Conservation (phyloP, 331 rosid genomes). For the Arachis monticola region DNA sequence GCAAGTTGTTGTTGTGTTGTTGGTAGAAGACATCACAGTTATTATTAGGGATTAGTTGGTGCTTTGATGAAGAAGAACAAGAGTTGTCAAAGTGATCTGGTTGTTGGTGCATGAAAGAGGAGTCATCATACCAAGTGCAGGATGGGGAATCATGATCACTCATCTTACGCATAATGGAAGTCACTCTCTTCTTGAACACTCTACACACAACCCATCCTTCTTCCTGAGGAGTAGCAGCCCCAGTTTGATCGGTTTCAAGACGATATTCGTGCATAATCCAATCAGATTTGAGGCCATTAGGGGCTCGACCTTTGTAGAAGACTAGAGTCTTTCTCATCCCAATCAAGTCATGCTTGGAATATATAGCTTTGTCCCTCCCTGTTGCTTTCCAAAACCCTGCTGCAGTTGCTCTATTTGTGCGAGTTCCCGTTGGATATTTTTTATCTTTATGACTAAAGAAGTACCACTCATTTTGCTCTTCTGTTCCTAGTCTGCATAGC, state of each 20-base stretch:
- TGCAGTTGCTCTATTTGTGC: constrained; percentile 91
- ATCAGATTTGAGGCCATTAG: constrained; percentile 93
- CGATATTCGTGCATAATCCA: constrained; percentile 99
- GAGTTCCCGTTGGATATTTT: constrained; percentile 92
- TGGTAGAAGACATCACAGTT: constrained; percentile 46
- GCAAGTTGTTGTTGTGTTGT: constrained; percentile 63
- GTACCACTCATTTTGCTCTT: constrained; percentile 90
- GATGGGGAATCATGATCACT: constrained; percentile 76
- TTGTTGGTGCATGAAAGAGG: constrained; percentile 62
- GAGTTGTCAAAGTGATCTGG: constrained; percentile 48
- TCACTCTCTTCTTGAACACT: constrained; percentile 92
- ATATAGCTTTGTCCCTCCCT: constrained; percentile 94
- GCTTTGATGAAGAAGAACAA: constrained; percentile 56
- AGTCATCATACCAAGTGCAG: constrained; percentile 79
- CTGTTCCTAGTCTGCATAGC: constrained; percentile 84
- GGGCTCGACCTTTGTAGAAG: constrained; percentile 92
- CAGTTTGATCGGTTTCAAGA: constrained; percentile 87
- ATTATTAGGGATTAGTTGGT: constrained; percentile 41
- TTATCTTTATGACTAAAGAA: constrained; percentile 94
- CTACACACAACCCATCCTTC: constrained; percentile 97
- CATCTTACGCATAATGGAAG: constrained; percentile 68
- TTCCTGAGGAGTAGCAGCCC: constrained; percentile 49
- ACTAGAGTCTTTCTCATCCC: constrained; percentile 98
- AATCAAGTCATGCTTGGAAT: constrained; percentile 77
- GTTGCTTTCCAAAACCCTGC: constrained; percentile 99